These are phyloP conservation scores for Gossypioides kirkii DNA, from an alignment of 345 rosid species.

Conservation along the genomic window DNA sequence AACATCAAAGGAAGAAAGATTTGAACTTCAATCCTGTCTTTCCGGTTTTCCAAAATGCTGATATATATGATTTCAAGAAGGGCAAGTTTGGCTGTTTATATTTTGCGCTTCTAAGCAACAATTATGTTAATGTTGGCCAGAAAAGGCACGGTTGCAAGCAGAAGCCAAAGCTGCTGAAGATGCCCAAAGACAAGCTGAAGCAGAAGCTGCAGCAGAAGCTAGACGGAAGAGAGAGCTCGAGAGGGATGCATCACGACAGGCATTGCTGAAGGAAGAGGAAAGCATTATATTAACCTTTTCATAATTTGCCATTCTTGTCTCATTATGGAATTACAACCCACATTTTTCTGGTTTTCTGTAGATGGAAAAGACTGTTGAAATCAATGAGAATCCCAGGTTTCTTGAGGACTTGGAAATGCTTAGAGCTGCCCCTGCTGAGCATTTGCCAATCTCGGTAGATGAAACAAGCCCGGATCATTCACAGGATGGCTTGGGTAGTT, in stretches of 20 bases:
- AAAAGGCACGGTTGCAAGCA: conserved; percentile 84
- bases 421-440: conserved; percentile 56
- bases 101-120: not conserved
- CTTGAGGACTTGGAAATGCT: conserved; percentile 91
- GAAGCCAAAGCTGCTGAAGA: conserved; percentile 93
- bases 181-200: conserved; percentile 78
- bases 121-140: conserved; percentile 29
- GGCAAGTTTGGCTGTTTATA: not conserved
- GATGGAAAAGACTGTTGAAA: conserved; percentile 96
- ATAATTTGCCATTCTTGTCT: not conserved
- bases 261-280: conserved; percentile 57
- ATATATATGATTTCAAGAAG: not conserved
- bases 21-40: not conserved
- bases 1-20: conserved; percentile 75
- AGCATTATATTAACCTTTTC: not conserved
- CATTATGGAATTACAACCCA: not conserved
- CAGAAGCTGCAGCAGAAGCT: conserved; percentile 82
- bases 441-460: conserved; percentile 58
- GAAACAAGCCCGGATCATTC: conserved; percentile 62
- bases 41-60: no score
- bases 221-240: conserved; percentile 81
- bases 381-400: conserved; percentile 79
- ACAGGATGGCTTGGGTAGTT: conserved; percentile 55
- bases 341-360: conserved; percentile 26
- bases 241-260: conserved; percentile 98